Percentiles rank a stretch among this genome's conserved stretches.
These are phyloP conservation scores for Aspergillus biplanus DNA, from an alignment of 495 filamentous ascomycete genomes.

Conservation along the genomic window DNA sequence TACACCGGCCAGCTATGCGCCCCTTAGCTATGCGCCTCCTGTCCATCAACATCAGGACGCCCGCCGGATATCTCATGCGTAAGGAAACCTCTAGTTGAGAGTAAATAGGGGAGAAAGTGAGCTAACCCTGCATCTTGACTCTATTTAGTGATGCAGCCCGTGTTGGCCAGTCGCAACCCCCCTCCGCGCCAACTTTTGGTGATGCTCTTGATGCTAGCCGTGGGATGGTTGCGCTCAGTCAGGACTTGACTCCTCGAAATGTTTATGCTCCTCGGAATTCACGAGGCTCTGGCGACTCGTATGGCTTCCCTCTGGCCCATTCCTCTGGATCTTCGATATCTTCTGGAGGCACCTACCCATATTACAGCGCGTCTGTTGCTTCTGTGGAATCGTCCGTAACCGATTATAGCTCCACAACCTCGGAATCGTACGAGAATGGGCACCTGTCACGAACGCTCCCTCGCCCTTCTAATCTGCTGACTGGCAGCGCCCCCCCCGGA, in stretches of 20 bases:
- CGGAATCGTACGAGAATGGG: slow-evolving; percentile 82
- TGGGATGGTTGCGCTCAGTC: slow-evolving; percentile 95
- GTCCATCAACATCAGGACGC: slow-evolving; percentile 63
- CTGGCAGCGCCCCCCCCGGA: slow-evolving; percentile 70
- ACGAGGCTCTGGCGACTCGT: slow-evolving; percentile 81
- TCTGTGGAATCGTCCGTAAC: slow-evolving; percentile 90
- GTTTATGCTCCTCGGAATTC: slow-evolving; percentile 74
- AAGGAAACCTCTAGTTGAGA: slow-evolving; percentile 49
- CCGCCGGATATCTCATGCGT: slow-evolving; percentile 89
- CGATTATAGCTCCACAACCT: slow-evolving; percentile 86
- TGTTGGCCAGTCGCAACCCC: slow-evolving; percentile 49
- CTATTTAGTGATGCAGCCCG: slow-evolving; percentile 56
- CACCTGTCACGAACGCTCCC: slow-evolving; percentile 77
- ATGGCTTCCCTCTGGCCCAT: slow-evolving; percentile 89
- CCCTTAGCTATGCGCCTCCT: slow-evolving; percentile 59
- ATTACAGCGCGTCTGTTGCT: slow-evolving; percentile 77
- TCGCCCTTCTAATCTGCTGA: slow-evolving; percentile 71
- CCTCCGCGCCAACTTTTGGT: slow-evolving; percentile 42
- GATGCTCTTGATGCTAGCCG: slow-evolving; percentile 88
- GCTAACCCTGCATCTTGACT: slow-evolving; percentile 12
- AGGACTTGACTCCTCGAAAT: slow-evolving; percentile 78
- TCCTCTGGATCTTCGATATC: slow-evolving; percentile 96
- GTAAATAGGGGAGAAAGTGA: not conserved
- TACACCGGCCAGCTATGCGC: slow-evolving; percentile 60
- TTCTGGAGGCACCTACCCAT: slow-evolving; percentile 69